phyloP scores from a whole-genome alignment of 768 basidiomycete genomes.

The Lactarius sp. region DNA sequence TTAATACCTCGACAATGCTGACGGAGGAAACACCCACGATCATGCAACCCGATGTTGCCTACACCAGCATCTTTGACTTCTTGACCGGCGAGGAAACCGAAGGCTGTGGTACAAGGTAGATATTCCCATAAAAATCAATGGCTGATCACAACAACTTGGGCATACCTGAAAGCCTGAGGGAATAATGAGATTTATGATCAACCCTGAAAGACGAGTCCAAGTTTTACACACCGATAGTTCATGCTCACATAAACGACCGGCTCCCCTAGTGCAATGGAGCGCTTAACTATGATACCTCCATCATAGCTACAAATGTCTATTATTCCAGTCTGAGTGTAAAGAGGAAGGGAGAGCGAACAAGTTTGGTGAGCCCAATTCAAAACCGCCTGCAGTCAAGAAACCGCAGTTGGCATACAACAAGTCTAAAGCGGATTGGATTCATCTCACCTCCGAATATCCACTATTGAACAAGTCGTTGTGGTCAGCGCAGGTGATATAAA shows the following conservation, averaged over 20 bases:
- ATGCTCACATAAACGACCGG: slow-evolving; percentile 29
- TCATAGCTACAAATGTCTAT: background rate
- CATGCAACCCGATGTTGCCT: slow-evolving; percentile 59
- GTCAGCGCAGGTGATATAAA: background rate
- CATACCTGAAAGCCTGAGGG: slow-evolving; percentile 11
- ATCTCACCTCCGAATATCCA: slow-evolving; percentile 28
- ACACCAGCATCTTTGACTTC: slow-evolving; percentile 49
- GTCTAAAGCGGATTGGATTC: background rate
- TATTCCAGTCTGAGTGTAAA: background rate
- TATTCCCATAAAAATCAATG: background rate
- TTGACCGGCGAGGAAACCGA: slow-evolving; percentile 48
- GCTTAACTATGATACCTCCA: slow-evolving; percentile 22
- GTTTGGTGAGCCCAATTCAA: background rate
- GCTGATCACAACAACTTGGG: background rate
- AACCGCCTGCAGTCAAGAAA: background rate
- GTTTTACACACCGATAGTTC: slow-evolving; percentile 27
- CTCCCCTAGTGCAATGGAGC: slow-evolving; percentile 26
- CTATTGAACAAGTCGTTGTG: background rate
- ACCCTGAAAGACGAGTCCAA: background rate
- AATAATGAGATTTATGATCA: background rate
- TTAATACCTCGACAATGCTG: background rate
- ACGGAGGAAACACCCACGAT: slow-evolving; percentile 40
- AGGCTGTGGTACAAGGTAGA: slow-evolving; percentile 29
- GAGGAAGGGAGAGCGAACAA: background rate
- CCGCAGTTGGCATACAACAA: background rate